Evolutionary conservation across 768 basidiomycete genomes (phyloP), one percentile per base, ranked within the genome.

Genomic region (Agrocybe praecox): DNA sequence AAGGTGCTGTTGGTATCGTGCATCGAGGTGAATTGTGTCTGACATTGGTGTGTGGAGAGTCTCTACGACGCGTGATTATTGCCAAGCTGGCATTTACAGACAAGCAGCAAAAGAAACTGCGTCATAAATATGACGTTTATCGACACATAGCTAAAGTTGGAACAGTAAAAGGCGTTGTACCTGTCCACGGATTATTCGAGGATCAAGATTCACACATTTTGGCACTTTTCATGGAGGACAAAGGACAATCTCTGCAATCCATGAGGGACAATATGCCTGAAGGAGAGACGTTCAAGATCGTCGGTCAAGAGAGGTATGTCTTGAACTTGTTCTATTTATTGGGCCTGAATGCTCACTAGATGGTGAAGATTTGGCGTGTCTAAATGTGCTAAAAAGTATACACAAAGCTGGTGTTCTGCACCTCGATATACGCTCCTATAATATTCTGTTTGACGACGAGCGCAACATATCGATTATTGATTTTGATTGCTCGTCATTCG

Each of bases 371-470:
- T n/a, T 54, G n/a, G 43, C 52, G 11, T 66, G 60, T 19, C 29
- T 60, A 4, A 18, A 34, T 1, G 58, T 58, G 17, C 47, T 70
- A 21, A 46, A 57, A 26, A 57, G 61, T 5, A 66, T 69, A 14
- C 69, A 72, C 22, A 43, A 56, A 5, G 67, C 65, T 14, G 64
- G 63, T 24, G 61, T 70, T 9, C 55, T 60, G 18, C 65, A 72
- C 43, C 51, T 64, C 23, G 70, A 72, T 49, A 49, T 72, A 15
- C 64, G 67, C 9, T 47, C 59, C 4, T 32, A 59, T 12, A 72
- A 70, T 36, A 49, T 72, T 36, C 55, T 63, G n/a, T 45, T 67
- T 42, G 53, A 65, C 26, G 51, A 63, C 21, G 49, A 53, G 1
- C 64, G 63, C 6, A 42, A 45, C 11, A 62, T 63, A 26, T 58